Evolutionary conservation across 2,329 filamentous ascomycete species (phyloP).

Genomic region (Colletotrichum sp.): DNA sequence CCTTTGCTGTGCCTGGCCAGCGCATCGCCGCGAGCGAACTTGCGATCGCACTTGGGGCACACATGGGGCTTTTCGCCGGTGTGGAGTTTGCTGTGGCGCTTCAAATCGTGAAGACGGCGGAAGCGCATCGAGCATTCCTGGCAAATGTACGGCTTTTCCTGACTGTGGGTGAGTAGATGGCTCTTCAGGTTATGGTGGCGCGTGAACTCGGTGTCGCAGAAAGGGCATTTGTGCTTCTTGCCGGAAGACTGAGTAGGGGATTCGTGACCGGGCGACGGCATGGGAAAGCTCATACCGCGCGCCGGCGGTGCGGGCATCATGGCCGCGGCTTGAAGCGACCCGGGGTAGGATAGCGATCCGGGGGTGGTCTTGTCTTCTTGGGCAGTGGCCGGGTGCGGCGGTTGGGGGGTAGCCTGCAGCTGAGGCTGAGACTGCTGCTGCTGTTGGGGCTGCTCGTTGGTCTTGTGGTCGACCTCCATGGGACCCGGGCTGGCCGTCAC

Average conservation of each 20-base stretch:
- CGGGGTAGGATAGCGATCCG: constrained; percentile 61
- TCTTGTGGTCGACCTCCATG: constrained; percentile 59
- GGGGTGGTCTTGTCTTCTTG: constrained; percentile 57
- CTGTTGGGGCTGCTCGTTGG: constrained; percentile 29
- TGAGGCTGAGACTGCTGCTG: constrained; percentile 43
- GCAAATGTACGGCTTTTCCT: constrained; percentile 97
- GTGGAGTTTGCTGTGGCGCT: constrained; percentile 94
- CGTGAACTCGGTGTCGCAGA: constrained; percentile 96
- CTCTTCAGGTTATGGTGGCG: constrained; percentile 97
- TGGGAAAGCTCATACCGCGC: constrained; percentile 63
- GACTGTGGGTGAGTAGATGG: constrained; percentile 94
- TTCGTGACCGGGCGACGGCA: constrained; percentile 49
- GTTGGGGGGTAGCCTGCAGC: constrained; percentile 48
- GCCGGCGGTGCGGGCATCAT: constrained; percentile 48
- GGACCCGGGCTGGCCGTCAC: constrained; percentile 56
- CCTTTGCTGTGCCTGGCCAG: constrained; percentile 95
- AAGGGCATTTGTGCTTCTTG: constrained; percentile 96
- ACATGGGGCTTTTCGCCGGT: constrained; percentile 95
- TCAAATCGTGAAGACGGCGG: constrained; percentile 89
- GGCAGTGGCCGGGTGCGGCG: constrained; percentile 44
- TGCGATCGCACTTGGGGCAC: constrained; percentile 91
- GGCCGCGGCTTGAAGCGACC: constrained; percentile 48
- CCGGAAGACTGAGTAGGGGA: constrained; percentile 59
- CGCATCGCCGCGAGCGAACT: constrained; percentile 94
- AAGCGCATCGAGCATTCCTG: constrained; percentile 94